These are phyloP conservation scores for Podospora comata DNA, from an alignment of 495 filamentous ascomycete genomes.

Conservation along the genomic window DNA sequence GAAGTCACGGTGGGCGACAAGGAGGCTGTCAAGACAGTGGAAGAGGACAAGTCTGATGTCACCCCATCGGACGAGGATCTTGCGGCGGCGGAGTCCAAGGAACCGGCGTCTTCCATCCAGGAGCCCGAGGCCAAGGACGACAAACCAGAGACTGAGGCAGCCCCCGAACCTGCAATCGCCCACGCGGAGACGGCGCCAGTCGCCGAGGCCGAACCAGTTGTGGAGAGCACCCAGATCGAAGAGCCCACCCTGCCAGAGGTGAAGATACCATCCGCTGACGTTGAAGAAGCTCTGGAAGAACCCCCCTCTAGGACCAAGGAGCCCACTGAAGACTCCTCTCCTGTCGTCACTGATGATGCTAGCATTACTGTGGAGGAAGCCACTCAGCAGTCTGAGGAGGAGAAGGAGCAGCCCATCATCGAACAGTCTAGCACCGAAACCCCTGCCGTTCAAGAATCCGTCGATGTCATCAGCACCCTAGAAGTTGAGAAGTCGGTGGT, in stretches of 20 bases:
- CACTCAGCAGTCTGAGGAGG: slow-evolving; percentile 5
- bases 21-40: not conserved
- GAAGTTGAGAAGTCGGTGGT: not conserved
- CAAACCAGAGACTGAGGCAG: slow-evolving; percentile 2
- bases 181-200: not conserved
- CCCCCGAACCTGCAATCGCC: not conserved
- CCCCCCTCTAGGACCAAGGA: not conserved
- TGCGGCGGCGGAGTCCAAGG: slow-evolving; percentile 3
- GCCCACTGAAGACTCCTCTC: slow-evolving; percentile 8
- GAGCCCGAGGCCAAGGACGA: not conserved
- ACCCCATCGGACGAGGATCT: not conserved
- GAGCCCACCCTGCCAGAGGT: not conserved
- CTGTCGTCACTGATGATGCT: slow-evolving; percentile 10
- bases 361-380: slow-evolving; percentile 9
- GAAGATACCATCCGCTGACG: not conserved
- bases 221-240: slow-evolving; percentile 1
- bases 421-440: slow-evolving; percentile 11
- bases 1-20: not conserved
- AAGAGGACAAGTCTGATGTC: not conserved
- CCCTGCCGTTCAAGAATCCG: not conserved
- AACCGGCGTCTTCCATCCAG: not conserved
- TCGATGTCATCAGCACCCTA: not conserved
- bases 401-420: not conserved
- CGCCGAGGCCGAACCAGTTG: not conserved
- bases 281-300: not conserved